Evolutionary conservation across 306 rosid genomes (phyloP), one percentile per base, ranked within the genome.

Genomic region (Arachis hypogaea): DNA sequence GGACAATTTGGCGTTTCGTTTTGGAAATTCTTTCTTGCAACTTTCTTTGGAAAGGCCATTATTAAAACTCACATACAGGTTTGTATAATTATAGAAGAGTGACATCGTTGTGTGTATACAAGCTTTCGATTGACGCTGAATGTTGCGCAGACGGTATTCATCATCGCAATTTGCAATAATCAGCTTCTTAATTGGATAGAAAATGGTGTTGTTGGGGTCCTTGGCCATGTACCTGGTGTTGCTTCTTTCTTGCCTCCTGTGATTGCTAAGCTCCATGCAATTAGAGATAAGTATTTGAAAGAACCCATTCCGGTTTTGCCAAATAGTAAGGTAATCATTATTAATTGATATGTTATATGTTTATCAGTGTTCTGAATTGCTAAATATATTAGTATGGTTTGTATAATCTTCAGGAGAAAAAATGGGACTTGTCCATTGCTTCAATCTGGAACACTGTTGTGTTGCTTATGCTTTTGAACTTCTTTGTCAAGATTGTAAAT

Each of bases 21-120:
- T 73, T 90, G 98, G 98, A 78, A 88, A 62, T 92, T 95, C 69
- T 95, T 95, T 68, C 84, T 88, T 28, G 88, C 98, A 69, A 95
- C 99, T 41, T 77, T 92, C 85, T 81, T 90, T 71, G 99, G 99
- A 78, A 95, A 95, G 83, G 99, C 99, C 68, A 52, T 95, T 68
- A 85, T 95, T 72, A 95, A 95, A 86, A 86, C 99, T 78, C 99
- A 95, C 84, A 83, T 95, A 73, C 99, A 95, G 97, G 99, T 95
- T 71, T 81, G 88, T 82, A 52, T 4, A 30, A 52, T 57, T n/a
- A 52, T 74, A 11, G 50, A 55, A 33, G 38, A 33, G 38, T 4
- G 4, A 33, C 38, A 58, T 68, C 62, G 38, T 29, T 72, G 38
- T 33, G 10, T n/a, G n/a, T 54, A 49, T 60, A 63, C 49, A 42